Conservation (phyloP, 148 eudicot genomes). For the Chenopodium suecicum region DNA sequence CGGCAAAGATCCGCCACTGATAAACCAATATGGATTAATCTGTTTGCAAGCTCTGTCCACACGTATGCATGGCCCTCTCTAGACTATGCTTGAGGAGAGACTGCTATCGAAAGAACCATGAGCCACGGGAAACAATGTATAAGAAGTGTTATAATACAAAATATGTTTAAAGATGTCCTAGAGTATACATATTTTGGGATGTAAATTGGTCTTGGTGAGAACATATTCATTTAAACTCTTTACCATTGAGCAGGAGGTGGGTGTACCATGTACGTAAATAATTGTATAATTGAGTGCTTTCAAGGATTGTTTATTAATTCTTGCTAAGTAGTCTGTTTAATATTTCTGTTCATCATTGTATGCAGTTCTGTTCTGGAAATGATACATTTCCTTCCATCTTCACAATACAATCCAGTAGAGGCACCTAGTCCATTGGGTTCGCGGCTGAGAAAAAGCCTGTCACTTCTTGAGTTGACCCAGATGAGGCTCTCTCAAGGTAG, state of each 20-base stretch:
- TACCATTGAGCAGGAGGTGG: background rate
- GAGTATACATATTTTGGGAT: too few relatives aligned
- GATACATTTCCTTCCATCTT: slow-evolving; percentile 35
- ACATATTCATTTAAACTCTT: background rate
- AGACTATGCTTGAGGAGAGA: background rate
- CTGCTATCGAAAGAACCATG: too few relatives aligned
- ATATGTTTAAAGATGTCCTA: background rate
- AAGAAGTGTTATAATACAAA: too few relatives aligned
- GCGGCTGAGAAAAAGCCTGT: slow-evolving; percentile 67
- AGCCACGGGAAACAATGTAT: background rate
- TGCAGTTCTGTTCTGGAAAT: slow-evolving; percentile 34
- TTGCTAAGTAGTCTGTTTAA: background rate
- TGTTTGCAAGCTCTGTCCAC: background rate
- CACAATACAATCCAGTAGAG: slow-evolving; percentile 59
- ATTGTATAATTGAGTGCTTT: background rate
- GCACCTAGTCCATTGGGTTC: slow-evolving; percentile 81
- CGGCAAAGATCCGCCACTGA: too few relatives aligned
- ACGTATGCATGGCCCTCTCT: background rate
- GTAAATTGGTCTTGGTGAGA: background rate
- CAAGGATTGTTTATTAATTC: background rate
- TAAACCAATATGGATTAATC: background rate
- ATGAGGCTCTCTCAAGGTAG: slow-evolving; percentile 55
- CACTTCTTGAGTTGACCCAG: slow-evolving; percentile 67
- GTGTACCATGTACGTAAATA: too few relatives aligned
- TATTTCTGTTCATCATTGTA: background rate